Evolutionary conservation across 2,329 filamentous ascomycete species (phyloP), one percentile per base, ranked within the genome.

Genomic region (Colletotrichum coccodes): DNA sequence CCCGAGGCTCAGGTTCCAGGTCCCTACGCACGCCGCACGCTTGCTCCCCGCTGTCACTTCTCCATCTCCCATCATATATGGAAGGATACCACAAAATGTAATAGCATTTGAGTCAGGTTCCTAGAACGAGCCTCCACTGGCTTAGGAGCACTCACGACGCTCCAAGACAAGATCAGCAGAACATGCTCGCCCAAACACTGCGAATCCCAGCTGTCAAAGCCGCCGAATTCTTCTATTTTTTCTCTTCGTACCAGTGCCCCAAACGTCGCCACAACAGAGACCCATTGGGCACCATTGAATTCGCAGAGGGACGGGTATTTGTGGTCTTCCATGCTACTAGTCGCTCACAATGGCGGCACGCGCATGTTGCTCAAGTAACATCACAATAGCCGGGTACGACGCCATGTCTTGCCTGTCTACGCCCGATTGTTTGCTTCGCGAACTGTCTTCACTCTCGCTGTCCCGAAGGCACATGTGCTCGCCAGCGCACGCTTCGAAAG

Each of bases 91-190:
- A 58, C 52, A 60, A 58, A 56, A 49, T 53, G 44, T 40, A 30
- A 53, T 40, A 40, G 50, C 47, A 59, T 59, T 56, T 28, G 66
- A 68, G 66, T 68, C 66, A 66, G 64, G 42, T 42, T 50, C 61
- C 65, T 28, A 68, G 54, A 53, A 44, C n/a, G 32, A 30, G 40
- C 49, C 40, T 49, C 61, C 61, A 65, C 65, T 34, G 26, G 26
- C 12, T 26, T 23, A 23, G 21, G 12, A 40, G 53, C 26, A n/a
- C 7, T 54, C 8, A 11, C 30, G 38, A 28, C 47, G n/a, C 54
- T 60, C 46, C 46, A 53, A 60, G 49, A 28, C 59, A 58, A 21
- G 53, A 68, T 50, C 61, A 56, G 54, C 47, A 38, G 30, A 47
- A 21, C 21, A 40, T 7, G 49, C 49, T 53, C n/a, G 49, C 30